Evolutionary conservation across 2,329 filamentous ascomycete genomes (phyloP), one percentile per base, ranked within the genome.

Genomic region (Nemania serpens): DNA sequence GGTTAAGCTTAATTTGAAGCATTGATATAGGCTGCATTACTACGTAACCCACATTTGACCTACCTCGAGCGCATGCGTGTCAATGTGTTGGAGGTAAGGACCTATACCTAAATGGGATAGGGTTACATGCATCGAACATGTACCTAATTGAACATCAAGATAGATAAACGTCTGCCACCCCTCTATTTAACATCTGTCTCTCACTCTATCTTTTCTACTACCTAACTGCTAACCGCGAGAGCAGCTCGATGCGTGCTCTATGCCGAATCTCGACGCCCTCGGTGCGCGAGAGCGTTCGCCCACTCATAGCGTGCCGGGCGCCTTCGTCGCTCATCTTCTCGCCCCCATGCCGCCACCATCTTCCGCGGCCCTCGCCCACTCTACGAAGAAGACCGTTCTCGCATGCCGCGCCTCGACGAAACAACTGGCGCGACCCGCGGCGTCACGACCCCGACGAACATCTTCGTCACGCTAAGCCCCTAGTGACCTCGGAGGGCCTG

Each of bases 401-500:
- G 6, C 65, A 69, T 33, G 63, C 64, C 1, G 15, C 56, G 3
- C 47, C 54, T 45, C 64, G 62, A 48, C 58, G 29, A n/a, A 70
- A 68, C 42, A 58, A 68, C 53, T 67, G 68, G 70, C 68, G 62
- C 51, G 64, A 62, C 18, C 64, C 64, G 34, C 63, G 42, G 12
- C 59, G 43, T 18, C 56, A 22, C 43, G 58, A 67, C 46, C 47
- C 65, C 36, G 13, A 55, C 42, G 66, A 70, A 6, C n/a, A 57
- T 42, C 63, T 67, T 22, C 46, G 64, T 5, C 67, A 62, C 9
- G 74, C 76, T 56, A 70, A 70, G 46, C 80, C 81, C 10, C 74
- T 83, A 10, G 54, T 80, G 48, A 74, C 76, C 0, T 61, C 66
- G 18, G 69, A 73, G 25, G 69, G 75, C n/a, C 48, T 80, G 13